Evolutionary conservation across 345 rosid genomes (phyloP).

Genomic region (Moricandia arvensis): DNA sequence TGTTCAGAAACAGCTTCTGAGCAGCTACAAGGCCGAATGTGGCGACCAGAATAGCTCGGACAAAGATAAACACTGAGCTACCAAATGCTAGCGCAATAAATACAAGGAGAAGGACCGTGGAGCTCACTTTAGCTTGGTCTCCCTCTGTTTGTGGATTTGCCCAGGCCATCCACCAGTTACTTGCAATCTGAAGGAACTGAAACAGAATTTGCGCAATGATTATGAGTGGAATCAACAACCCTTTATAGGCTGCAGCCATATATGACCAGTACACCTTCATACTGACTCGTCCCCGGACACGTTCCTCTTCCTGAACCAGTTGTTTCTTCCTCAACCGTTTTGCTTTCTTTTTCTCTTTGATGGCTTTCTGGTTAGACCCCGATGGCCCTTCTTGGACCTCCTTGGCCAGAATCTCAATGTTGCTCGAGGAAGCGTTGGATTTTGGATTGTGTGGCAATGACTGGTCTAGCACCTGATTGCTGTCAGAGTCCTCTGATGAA

Average conservation of each 20-base stretch:
- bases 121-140: constrained; percentile 73
- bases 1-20: constrained; percentile 83
- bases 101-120: constrained; percentile 81
- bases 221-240: constrained; percentile 81
- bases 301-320: constrained; percentile 98
- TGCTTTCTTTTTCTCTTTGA: constrained; percentile 68
- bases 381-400: constrained; percentile 86
- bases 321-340: constrained; percentile 82
- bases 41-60: constrained; percentile 96
- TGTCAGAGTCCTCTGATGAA: constrained; percentile 91
- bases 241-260: constrained; percentile 97
- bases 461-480: constrained; percentile 29
- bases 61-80: constrained; percentile 90
- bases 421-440: constrained; percentile 17
- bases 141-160: constrained; percentile 98
- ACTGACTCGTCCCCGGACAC: constrained; percentile 91
- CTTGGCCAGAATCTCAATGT: constrained; percentile 68
- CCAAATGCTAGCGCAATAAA: constrained; percentile 98
- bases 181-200: constrained; percentile 97
- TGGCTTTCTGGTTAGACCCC: constrained; percentile 69
- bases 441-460: constrained; percentile 32
- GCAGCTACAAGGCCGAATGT: constrained; percentile 98
- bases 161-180: constrained; percentile 99
- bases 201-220: constrained; percentile 80
- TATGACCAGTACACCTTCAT: constrained; percentile 97